Conservation (phyloP, 441 rosid genomes). For the Metrosideros polymorpha region DNA sequence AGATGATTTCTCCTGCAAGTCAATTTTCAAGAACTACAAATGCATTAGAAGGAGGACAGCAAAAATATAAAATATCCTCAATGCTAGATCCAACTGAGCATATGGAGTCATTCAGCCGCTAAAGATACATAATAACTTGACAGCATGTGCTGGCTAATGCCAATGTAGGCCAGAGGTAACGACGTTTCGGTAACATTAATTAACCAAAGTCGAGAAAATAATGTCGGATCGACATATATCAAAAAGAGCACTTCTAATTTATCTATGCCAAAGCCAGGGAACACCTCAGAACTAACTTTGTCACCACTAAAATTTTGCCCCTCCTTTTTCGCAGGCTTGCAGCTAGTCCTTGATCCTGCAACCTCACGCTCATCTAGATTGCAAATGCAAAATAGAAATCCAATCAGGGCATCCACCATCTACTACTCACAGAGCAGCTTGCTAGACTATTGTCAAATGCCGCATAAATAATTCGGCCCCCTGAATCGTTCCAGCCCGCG, state of each 20-base stretch:
- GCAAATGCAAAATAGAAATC: not conserved
- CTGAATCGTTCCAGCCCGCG: not conserved
- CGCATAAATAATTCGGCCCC: not conserved
- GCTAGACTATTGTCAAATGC: not conserved
- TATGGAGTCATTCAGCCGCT: not conserved
- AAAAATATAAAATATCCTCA: not conserved
- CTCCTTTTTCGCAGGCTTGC: not conserved
- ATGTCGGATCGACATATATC: not conserved
- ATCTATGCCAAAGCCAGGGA: not conserved
- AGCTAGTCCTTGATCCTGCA: not conserved
- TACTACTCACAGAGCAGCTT: not conserved
- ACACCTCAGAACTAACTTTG: not conserved
- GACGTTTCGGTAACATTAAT: not conserved
- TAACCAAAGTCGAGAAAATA: not conserved
- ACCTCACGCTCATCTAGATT: not conserved
- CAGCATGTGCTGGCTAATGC: not conserved
- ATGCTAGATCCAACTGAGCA: not conserved
- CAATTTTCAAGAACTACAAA: not conserved
- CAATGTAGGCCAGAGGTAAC: not conserved
- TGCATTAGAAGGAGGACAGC: not conserved
- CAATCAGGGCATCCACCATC: not conserved
- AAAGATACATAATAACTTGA: not conserved
- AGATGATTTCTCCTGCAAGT: conserved; percentile 10
- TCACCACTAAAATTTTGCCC: not conserved
- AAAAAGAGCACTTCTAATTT: not conserved